Evolutionary conservation across 306 rosid genomes (phyloP).

Genomic region (Quercus variabilis): DNA sequence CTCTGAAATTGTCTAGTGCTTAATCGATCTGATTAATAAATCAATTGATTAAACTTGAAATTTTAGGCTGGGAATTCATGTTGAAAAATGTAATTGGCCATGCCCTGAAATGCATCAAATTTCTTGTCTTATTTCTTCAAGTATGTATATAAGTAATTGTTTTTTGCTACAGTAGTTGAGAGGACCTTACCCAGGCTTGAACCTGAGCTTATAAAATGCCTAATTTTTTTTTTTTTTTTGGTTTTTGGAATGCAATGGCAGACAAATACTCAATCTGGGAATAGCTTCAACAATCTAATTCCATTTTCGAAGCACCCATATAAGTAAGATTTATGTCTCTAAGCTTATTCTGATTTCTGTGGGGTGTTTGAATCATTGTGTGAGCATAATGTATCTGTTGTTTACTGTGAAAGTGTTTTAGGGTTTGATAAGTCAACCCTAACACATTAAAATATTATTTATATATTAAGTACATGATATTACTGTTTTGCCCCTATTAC

Average conservation of each 20-base stretch:
- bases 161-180: no score
- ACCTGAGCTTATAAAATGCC: background rate
- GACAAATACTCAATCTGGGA: conserved; percentile 65
- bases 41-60: background rate
- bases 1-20: background rate
- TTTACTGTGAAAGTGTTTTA: no score
- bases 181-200: background rate
- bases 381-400: background rate
- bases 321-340: conserved; percentile 46
- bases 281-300: conserved; percentile 71
- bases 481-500: no score
- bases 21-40: background rate
- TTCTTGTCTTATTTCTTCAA: background rate
- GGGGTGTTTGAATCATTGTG: conserved; percentile 5
- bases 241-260: conserved; percentile 35
- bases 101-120: background rate
- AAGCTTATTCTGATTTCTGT: conserved; percentile 7
- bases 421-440: no score
- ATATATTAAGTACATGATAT: no score
- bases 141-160: background rate
- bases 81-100: background rate
- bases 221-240: conserved; percentile 19
- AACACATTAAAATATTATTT: no score
- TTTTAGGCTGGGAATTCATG: background rate
- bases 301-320: conserved; percentile 80